Evolutionary conservation across 1,139 yeast genomes (phyloP).

Genomic region (Petasospora rhodanensis): DNA sequence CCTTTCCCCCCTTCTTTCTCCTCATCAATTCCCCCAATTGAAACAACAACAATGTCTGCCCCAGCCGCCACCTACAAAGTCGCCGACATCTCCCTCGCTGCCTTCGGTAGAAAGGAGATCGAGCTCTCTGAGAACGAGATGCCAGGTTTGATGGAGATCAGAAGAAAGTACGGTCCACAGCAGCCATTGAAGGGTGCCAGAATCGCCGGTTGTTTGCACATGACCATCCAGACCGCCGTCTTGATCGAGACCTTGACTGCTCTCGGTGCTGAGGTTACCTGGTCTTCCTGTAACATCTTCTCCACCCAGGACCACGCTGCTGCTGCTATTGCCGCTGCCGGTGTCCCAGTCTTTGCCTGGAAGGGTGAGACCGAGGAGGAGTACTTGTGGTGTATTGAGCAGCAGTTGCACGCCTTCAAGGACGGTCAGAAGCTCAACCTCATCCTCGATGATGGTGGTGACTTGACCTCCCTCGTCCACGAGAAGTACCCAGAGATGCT

Average conservation of each 20-base stretch:
- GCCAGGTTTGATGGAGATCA: slow-evolving; percentile 99
- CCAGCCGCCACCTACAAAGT: slow-evolving; percentile 82
- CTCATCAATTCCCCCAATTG: slow-evolving; percentile 1
- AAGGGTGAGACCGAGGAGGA: slow-evolving; percentile 99
- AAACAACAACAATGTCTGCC: slow-evolving; percentile 37
- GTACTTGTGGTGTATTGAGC: slow-evolving; percentile 99
- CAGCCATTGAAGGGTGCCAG: slow-evolving; percentile 99
- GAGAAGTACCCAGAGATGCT: slow-evolving; percentile 98
- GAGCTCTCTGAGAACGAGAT: slow-evolving; percentile 99
- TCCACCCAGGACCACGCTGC: slow-evolving; percentile 99
- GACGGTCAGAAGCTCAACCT: slow-evolving; percentile 94
- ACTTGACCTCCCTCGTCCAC: slow-evolving; percentile 94
- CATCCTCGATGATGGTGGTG: slow-evolving; percentile 99
- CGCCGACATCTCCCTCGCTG: slow-evolving; percentile 98
- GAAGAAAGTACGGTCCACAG: slow-evolving; percentile 84
- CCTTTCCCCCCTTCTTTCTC: slow-evolving; percentile 1
- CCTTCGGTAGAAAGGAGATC: slow-evolving; percentile 99
- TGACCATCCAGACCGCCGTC: slow-evolving; percentile 99
- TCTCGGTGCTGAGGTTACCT: slow-evolving; percentile 99
- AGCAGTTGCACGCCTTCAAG: slow-evolving; percentile 98
- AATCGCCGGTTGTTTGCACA: slow-evolving; percentile 98
- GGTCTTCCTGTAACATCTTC: slow-evolving; percentile 99
- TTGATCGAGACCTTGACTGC: slow-evolving; percentile 96
- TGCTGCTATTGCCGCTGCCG: slow-evolving; percentile 99
- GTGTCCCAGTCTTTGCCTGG: slow-evolving; percentile 99